Evolutionary conservation across 257 asterid species (phyloP).

Genomic region (Jasminum sambac): DNA sequence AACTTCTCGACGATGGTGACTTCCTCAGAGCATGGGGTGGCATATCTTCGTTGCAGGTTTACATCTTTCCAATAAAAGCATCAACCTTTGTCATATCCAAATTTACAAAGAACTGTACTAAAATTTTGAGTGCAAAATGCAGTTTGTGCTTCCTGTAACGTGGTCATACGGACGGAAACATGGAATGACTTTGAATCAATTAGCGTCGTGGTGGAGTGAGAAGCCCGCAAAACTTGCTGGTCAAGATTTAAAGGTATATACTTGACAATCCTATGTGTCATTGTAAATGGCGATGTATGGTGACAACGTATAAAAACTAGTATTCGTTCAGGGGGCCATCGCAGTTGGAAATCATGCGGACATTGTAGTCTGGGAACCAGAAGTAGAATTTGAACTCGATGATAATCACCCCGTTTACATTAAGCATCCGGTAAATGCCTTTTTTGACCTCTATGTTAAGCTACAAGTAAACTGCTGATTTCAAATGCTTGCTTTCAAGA

Average conservation of each 20-base stretch:
- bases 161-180: constrained; percentile 80
- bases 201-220: constrained; percentile 97
- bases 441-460: background rate
- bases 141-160: constrained; percentile 92
- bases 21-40: constrained; percentile 99
- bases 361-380: constrained; percentile 91
- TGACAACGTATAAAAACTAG: background rate
- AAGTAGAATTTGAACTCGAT: constrained; percentile 62
- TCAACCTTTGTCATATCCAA: background rate
- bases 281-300: background rate
- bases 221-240: constrained; percentile 94
- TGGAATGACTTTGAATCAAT: constrained; percentile 59
- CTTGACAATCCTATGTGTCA: background rate
- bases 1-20: constrained; percentile 73
- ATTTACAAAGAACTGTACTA: constrained; percentile 9
- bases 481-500: background rate
- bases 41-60: constrained; percentile 89
- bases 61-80: background rate
- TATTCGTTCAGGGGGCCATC: constrained; percentile 62
- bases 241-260: constrained; percentile 57
- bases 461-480: background rate
- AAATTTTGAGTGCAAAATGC: constrained; percentile 25
- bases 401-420: constrained; percentile 53
- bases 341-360: constrained; percentile 74
- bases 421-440: constrained; percentile 66